Evolutionary conservation across 2,329 filamentous ascomycete species (phyloP).

Genomic region (Lachnellula hyalina): DNA sequence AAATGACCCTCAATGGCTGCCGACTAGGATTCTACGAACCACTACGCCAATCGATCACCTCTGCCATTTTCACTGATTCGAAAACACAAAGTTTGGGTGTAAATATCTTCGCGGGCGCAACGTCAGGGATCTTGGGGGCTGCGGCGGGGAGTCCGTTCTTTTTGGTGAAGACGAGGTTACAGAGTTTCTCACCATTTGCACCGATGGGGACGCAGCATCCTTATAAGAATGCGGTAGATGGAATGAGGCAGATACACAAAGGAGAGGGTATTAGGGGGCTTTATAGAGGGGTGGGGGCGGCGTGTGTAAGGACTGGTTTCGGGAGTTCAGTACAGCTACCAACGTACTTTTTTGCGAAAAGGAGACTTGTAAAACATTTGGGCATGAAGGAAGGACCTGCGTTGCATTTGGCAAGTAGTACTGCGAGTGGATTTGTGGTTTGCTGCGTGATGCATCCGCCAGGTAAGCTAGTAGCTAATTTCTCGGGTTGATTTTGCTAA

Average conservation of each 20-base stretch:
- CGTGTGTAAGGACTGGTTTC: slow-evolving; percentile 94
- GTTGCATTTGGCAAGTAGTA: slow-evolving; percentile 82
- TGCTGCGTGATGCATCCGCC: slow-evolving; percentile 98
- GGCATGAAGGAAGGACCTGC: slow-evolving; percentile 88
- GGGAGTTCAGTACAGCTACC: slow-evolving; percentile 94
- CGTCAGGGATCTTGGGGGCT: slow-evolving; percentile 84
- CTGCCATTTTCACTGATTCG: slow-evolving; percentile 64
- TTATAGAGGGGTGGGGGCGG: slow-evolving; percentile 85
- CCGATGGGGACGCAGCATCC: slow-evolving; percentile 96
- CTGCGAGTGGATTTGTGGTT: slow-evolving; percentile 89
- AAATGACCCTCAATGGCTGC: slow-evolving; percentile 93
- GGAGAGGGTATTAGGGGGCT: slow-evolving; percentile 74
- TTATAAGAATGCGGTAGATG: slow-evolving; percentile 82
- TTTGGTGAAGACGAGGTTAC: slow-evolving; percentile 91
- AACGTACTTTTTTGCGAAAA: slow-evolving; percentile 97
- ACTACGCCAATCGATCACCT: slow-evolving; percentile 67
- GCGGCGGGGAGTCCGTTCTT: slow-evolving; percentile 96
- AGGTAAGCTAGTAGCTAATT: slow-evolving; percentile 45
- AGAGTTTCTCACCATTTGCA: slow-evolving; percentile 87
- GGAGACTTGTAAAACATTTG: slow-evolving; percentile 72
- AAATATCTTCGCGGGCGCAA: slow-evolving; percentile 90
- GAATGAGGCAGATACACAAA: slow-evolving; percentile 71
- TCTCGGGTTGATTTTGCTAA: slow-evolving; percentile 9
- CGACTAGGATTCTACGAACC: slow-evolving; percentile 97
- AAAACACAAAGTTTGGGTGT: slow-evolving; percentile 78